phyloP scores from a whole-genome alignment of 75 land plant genomes.

The Pinus taeda region DNA sequence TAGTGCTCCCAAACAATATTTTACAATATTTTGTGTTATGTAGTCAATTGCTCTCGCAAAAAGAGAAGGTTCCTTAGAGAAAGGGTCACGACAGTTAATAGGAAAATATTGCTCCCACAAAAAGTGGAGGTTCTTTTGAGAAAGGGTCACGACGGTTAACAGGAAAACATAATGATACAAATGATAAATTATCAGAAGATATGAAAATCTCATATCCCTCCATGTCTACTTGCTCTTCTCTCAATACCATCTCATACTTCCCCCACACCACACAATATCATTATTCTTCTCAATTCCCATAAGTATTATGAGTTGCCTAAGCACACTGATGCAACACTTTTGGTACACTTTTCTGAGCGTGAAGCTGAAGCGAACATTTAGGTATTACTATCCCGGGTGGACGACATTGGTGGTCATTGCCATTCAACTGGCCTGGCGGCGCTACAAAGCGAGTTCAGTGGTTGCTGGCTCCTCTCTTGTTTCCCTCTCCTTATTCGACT shows the following conservation, averaged over 20 bases:
- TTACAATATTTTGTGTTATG: no score
- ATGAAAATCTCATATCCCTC: no score
- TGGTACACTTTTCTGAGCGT: constrained; percentile 68
- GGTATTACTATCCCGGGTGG: constrained; percentile 93
- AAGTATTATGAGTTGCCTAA: neutral
- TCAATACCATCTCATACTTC: neutral
- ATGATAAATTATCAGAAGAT: no score
- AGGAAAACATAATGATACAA: no score
- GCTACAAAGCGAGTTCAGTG: constrained; percentile 29
- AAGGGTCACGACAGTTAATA: no score
- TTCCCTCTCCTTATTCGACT: constrained; percentile 59
- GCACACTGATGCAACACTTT: constrained; percentile 66
- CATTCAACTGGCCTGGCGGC: constrained; percentile 33
- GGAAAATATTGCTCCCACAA: no score
- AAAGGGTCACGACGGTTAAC: no score
- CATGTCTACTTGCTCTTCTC: constrained; percentile 6
- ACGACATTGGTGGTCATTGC: constrained; percentile 95
- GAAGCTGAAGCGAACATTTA: constrained; percentile 77
- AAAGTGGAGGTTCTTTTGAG: no score
- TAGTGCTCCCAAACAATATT: no score
- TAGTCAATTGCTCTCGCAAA: no score
- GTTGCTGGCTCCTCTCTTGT: constrained; percentile 20
- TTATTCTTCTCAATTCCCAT: neutral
- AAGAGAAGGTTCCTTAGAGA: no score
- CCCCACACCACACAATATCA: neutral